Evolutionary conservation across 139 green algal genomes (phyloP).

Genomic region (Closterium sp.): DNA sequence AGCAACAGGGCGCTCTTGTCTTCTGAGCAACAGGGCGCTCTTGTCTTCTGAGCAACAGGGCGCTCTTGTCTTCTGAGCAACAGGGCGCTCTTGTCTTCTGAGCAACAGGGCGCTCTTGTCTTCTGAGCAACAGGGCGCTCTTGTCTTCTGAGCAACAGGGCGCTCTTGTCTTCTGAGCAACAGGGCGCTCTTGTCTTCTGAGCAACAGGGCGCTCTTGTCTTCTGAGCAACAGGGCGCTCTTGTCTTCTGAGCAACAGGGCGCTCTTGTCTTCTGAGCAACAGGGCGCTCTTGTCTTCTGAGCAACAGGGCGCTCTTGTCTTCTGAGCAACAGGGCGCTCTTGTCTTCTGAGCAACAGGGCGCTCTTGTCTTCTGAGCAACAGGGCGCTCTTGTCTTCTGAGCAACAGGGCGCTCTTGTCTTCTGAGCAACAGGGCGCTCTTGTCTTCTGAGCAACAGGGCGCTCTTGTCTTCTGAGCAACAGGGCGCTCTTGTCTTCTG

Average conservation of each 20-base stretch:
- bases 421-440: conserved; percentile 65
- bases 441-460: conserved; percentile 84
- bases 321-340: conserved; percentile 65
- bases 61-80: conserved; percentile 82
- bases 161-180: conserved; percentile 82
- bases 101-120: conserved; percentile 91
- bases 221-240: conserved; percentile 65
- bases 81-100: conserved; percentile 83
- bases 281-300: conserved; percentile 83
- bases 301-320: conserved; percentile 91
- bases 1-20: conserved; percentile 91
- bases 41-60: conserved; percentile 84
- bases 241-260: conserved; percentile 84
- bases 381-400: conserved; percentile 83
- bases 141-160: conserved; percentile 84
- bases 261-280: conserved; percentile 82
- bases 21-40: conserved; percentile 65
- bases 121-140: conserved; percentile 65
- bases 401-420: conserved; percentile 91
- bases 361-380: conserved; percentile 82
- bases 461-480: conserved; percentile 82
- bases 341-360: conserved; percentile 84
- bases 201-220: conserved; percentile 91
- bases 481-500: conserved; percentile 83
- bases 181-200: conserved; percentile 83